A percentile compares a stretch with the other conserved stretches of the same genome.
Conservation (phyloP, 768 basidiomycete species). For the Termitomyces sp. region DNA sequence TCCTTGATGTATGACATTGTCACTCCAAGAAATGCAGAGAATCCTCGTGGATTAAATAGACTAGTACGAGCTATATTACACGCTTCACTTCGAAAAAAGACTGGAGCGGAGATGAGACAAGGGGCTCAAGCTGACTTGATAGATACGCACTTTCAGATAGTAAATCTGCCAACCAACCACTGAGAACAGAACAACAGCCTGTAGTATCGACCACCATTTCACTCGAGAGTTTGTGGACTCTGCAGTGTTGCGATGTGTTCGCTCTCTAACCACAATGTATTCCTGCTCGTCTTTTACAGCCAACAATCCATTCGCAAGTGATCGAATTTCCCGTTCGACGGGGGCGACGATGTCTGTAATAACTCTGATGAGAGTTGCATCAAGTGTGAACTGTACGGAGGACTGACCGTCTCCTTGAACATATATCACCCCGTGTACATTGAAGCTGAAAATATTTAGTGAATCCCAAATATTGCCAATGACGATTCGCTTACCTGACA, state of each 20-base stretch:
- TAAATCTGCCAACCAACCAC: conserved; percentile 98
- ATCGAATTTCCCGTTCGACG: conserved; percentile 92
- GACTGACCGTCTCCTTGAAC: conserved; percentile 83
- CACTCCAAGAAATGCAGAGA: background rate
- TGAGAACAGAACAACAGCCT: conserved; percentile 80
- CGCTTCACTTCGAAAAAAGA: conserved; percentile 92
- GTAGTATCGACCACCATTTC: conserved; percentile 98
- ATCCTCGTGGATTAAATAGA: conserved; percentile 3
- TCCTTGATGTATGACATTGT: conserved; percentile 6
- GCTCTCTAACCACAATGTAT: conserved; percentile 94
- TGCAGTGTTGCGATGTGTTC: conserved; percentile 89
- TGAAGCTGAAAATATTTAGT: conserved; percentile 60
- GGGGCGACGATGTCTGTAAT: conserved; percentile 79
- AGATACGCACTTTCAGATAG: conserved; percentile 76
- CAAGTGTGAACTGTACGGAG: background rate
- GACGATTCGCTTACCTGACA: conserved; percentile 61
- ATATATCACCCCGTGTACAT: conserved; percentile 96
- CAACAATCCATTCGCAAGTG: conserved; percentile 74
- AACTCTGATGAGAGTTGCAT: background rate
- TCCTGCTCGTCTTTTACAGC: conserved; percentile 98
- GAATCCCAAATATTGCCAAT: background rate
- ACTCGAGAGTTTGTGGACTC: conserved; percentile 93
- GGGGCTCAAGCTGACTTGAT: background rate
- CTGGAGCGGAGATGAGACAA: conserved; percentile 28
- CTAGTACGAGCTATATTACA: conserved; percentile 55